Evolutionary conservation across 768 basidiomycete species (phyloP), one percentile per base, ranked within the genome.

Genomic region (Xanthoconium purpureum): DNA sequence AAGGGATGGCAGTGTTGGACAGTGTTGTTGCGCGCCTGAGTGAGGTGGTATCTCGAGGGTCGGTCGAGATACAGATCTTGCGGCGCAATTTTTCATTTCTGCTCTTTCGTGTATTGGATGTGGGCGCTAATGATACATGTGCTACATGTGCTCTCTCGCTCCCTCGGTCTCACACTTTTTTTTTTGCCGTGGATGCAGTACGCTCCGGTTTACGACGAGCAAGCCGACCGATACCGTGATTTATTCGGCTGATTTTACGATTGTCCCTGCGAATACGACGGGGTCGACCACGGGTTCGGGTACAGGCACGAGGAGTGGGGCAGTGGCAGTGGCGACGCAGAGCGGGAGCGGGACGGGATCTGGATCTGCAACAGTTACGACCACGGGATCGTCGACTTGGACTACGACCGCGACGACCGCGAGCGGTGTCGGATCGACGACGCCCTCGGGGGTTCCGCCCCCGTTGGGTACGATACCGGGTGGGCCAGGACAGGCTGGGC

Each of bases 211-310:
- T 45, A 59, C 63, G 44, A 66, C 69, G 53, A 43, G 56, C 24
- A 48, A 57, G 4, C 74, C 73, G 14, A 52, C 46, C 13, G 33
- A 56, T 6, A n/a, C 56, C 28, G 72, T 73, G 1, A 61, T 81
- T 24, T 85, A 80, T 63, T 79, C 81, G 18, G 78, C 83, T 9
- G 74, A 80, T 58, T 87, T 87, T 54, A 61, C 58, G 38, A 78
- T 85, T 43, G 48, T 65, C 7, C 58, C 67, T 47, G 55, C 61
- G 30, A 63, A 66, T 37, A 59, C 49, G 47, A 33, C 47, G 38
- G 48, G 33, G 37, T 45, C 49, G 44, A 37, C 17, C 0, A 39
- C 18, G 32, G 43, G 45, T 13, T 39, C 29, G 40, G 39, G 42
- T 2, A 24, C 40, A 44, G 37, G 43, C 3, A 30, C 33, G 33